These are phyloP conservation scores for Fagopyrum homotropicum DNA, from an alignment of 148 eudicot genomes.

Conservation along the genomic window DNA sequence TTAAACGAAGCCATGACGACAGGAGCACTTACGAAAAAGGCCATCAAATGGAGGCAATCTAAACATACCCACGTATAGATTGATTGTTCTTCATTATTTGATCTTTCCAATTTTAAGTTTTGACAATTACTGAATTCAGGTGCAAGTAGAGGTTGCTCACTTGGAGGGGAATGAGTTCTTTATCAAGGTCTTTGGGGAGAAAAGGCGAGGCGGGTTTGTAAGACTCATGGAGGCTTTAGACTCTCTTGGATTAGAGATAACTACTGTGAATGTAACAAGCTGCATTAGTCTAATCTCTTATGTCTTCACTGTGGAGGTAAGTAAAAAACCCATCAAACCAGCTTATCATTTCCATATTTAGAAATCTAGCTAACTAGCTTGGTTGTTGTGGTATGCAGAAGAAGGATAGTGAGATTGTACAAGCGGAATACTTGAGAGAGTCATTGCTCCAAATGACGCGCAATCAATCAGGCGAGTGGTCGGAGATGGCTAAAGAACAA, in stretches of 20 bases:
- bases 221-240: slow-evolving; percentile 70
- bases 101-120: neutral
- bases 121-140: slow-evolving; percentile 25
- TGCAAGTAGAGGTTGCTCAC: slow-evolving; percentile 81
- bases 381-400: slow-evolving; percentile 25
- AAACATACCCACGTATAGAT: no score
- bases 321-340: neutral
- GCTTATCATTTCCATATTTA: no score
- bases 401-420: slow-evolving; percentile 61
- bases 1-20: slow-evolving; percentile 29
- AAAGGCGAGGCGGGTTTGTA: slow-evolving; percentile 77
- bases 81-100: neutral
- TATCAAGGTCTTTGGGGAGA: slow-evolving; percentile 88
- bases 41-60: slow-evolving; percentile 84
- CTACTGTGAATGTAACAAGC: slow-evolving; percentile 64
- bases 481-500: slow-evolving; percentile 28
- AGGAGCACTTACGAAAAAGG: slow-evolving; percentile 38
- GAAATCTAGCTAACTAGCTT: no score
- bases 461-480: slow-evolving; percentile 44
- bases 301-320: slow-evolving; percentile 83
- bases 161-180: slow-evolving; percentile 79
- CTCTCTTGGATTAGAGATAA: slow-evolving; percentile 69
- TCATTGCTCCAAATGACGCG: slow-evolving; percentile 70
- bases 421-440: slow-evolving; percentile 74
- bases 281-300: slow-evolving; percentile 66